Conservation (phyloP, 1,284 basidiomycete genomes). For the Macrocybe sp. region DNA sequence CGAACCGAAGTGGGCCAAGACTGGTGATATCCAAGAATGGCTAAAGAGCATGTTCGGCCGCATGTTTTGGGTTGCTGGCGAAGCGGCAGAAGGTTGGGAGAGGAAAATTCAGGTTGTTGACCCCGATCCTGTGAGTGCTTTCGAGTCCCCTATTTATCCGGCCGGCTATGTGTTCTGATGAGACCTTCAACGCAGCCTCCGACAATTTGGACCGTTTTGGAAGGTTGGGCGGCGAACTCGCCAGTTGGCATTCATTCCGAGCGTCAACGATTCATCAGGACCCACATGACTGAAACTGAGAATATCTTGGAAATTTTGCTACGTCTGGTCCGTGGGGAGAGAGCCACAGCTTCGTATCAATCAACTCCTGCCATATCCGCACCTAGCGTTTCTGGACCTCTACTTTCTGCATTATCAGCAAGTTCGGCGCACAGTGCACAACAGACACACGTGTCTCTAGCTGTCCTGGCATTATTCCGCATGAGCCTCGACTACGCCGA, state of each 20-base stretch:
- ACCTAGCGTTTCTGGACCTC: slow-evolving; percentile 56
- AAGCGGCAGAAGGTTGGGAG: slow-evolving; percentile 81
- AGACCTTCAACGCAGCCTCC: slow-evolving; percentile 56
- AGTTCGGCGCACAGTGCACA: slow-evolving; percentile 78
- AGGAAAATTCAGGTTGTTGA: slow-evolving; percentile 89
- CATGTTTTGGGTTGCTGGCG: slow-evolving; percentile 73
- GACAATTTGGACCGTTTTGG: slow-evolving; percentile 85
- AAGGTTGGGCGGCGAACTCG: slow-evolving; percentile 83
- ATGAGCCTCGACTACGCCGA: slow-evolving; percentile 78
- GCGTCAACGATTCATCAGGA: slow-evolving; percentile 82
- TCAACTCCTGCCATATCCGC: slow-evolving; percentile 53
- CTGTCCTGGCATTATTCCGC: slow-evolving; percentile 86
- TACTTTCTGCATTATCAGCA: slow-evolving; percentile 63
- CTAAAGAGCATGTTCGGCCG: slow-evolving; percentile 82
- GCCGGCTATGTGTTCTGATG: slow-evolving; percentile 2
- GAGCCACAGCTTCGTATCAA: slow-evolving; percentile 67
- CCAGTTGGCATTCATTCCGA: slow-evolving; percentile 70
- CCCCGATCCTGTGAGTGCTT: slow-evolving; percentile 82
- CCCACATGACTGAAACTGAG: slow-evolving; percentile 80
- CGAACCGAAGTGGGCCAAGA: slow-evolving; percentile 94
- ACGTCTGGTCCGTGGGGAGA: slow-evolving; percentile 83
- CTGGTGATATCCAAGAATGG: slow-evolving; percentile 92
- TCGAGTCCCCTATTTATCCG: slow-evolving; percentile 14
- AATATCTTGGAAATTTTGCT: slow-evolving; percentile 89
- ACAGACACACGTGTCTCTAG: slow-evolving; percentile 90